phyloP scores from a whole-genome alignment of 2,329 filamentous ascomycete genomes.

The Zarea fungicola region DNA sequence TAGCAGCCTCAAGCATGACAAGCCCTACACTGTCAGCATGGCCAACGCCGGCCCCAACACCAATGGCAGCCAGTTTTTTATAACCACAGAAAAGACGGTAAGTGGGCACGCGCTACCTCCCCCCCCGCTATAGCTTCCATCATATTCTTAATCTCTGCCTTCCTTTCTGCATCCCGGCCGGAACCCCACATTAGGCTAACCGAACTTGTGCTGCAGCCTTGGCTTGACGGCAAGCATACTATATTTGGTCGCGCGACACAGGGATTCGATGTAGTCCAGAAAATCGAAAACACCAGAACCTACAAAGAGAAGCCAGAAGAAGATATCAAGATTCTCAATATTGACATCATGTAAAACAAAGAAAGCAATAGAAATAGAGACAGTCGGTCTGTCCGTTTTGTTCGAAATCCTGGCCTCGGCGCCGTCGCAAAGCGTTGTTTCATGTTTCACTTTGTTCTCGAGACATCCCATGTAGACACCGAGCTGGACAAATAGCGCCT shows the following conservation, averaged over 20 bases:
- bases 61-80: slow-evolving; percentile 96
- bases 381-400: slow-evolving; percentile 7
- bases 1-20: slow-evolving; percentile 84
- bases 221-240: slow-evolving; percentile 94
- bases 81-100: slow-evolving; percentile 93
- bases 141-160: slow-evolving; percentile 8
- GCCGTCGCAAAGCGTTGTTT: slow-evolving; percentile 5
- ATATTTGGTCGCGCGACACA: slow-evolving; percentile 89
- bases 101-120: slow-evolving; percentile 30
- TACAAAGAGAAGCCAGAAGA: slow-evolving; percentile 92
- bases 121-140: slow-evolving; percentile 4
- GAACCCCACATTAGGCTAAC: slow-evolving; percentile 12
- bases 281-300: slow-evolving; percentile 86
- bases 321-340: slow-evolving; percentile 95
- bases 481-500: slow-evolving; percentile 12
- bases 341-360: slow-evolving; percentile 50
- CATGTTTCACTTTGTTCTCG: slow-evolving; percentile 7
- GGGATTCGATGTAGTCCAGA: slow-evolving; percentile 89
- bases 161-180: slow-evolving; percentile 1
- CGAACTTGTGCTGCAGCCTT: slow-evolving; percentile 51
- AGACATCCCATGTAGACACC: slow-evolving; percentile 8
- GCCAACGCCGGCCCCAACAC: slow-evolving; percentile 94
- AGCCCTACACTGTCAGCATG: slow-evolving; percentile 95
- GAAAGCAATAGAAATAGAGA: not conserved
- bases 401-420: slow-evolving; percentile 4